Evolutionary conservation across 129 eudicot species (phyloP).

Genomic region (Centrapalus pauciflorus): DNA sequence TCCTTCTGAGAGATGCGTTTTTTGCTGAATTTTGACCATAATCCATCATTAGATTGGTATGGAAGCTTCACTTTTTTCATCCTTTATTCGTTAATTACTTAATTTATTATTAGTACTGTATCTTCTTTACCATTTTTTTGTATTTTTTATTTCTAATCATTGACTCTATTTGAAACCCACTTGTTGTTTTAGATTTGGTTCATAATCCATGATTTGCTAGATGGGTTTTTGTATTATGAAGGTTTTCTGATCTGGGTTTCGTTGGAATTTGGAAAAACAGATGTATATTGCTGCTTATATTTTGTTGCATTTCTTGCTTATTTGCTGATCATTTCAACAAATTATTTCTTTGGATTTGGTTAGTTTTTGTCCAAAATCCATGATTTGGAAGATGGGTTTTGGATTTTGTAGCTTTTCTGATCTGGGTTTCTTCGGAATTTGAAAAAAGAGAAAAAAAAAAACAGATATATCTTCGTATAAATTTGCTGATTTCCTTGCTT

Average conservation of each 20-base stretch:
- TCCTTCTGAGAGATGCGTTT: constrained; percentile 4
- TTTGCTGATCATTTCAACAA: background rate
- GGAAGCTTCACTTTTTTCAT: constrained; percentile 38
- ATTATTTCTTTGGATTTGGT: too few relatives aligned
- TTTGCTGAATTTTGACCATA: constrained; percentile 20
- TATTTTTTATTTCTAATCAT: constrained; percentile 10
- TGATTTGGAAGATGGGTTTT: background rate
- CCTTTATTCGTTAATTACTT: constrained; percentile 14
- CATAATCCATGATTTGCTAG: constrained; percentile 8
- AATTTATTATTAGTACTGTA: too few relatives aligned
- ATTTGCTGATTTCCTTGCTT: too few relatives aligned
- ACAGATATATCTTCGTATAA: too few relatives aligned
- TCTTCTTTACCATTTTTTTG: background rate
- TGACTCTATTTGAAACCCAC: constrained; percentile 19
- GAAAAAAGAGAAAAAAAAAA: too few relatives aligned
- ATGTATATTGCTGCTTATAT: background rate
- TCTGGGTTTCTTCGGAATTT: constrained; percentile 13
- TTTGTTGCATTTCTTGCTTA: background rate
- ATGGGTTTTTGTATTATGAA: constrained; percentile 22
- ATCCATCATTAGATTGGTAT: constrained; percentile 20
- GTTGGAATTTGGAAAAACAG: background rate
- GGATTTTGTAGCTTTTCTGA: too few relatives aligned
- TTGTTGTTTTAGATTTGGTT: constrained; percentile 6
- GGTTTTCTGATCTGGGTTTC: constrained; percentile 26
- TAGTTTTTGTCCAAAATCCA: too few relatives aligned